Percentiles rank a stretch among this genome's conserved stretches.
These are phyloP conservation scores for Chlorella sp. DNA, from an alignment of 139 green algal species.

Conservation along the genomic window DNA sequence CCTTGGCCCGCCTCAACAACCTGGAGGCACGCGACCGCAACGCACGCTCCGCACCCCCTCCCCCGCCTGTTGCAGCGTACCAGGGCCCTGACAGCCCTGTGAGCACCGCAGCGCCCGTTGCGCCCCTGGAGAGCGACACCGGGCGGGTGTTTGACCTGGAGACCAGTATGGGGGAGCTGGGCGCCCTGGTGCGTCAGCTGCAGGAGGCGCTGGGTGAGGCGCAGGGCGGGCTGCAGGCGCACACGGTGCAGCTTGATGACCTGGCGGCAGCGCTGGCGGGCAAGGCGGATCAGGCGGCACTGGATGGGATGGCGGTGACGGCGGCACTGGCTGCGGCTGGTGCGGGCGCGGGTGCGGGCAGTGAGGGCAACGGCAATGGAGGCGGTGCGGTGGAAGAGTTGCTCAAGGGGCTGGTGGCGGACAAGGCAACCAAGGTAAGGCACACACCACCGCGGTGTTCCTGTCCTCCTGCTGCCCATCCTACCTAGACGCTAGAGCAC, in stretches of 20 bases:
- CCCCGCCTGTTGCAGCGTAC: not conserved
- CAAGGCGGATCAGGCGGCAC: not conserved
- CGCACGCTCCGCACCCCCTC: not conserved
- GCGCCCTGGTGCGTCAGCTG: not conserved
- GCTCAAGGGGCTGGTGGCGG: not conserved
- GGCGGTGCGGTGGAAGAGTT: not conserved
- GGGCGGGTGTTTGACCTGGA: not conserved
- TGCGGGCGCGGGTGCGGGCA: too few species aligned
- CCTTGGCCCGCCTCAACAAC: not conserved
- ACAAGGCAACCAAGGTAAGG: not conserved
- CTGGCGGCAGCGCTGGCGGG: not conserved
- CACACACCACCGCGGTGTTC: too few species aligned
- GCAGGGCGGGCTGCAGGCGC: not conserved
- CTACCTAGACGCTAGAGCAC: too few species aligned
- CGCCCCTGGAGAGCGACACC: too few species aligned
- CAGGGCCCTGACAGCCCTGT: not conserved
- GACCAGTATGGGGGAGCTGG: not conserved
- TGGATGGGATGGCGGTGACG: not conserved
- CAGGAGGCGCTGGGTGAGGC: not conserved
- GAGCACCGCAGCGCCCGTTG: not conserved
- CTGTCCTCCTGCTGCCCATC: too few species aligned
- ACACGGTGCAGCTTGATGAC: not conserved
- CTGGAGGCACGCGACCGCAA: not conserved
- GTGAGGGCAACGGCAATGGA: too few species aligned
- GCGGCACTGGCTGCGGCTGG: not conserved